A percentile compares a stretch with the other conserved stretches of the same genome.
Evolutionary conservation across 2,329 filamentous ascomycete species (phyloP).

Genomic region (Arthrobotrys iridis): DNA sequence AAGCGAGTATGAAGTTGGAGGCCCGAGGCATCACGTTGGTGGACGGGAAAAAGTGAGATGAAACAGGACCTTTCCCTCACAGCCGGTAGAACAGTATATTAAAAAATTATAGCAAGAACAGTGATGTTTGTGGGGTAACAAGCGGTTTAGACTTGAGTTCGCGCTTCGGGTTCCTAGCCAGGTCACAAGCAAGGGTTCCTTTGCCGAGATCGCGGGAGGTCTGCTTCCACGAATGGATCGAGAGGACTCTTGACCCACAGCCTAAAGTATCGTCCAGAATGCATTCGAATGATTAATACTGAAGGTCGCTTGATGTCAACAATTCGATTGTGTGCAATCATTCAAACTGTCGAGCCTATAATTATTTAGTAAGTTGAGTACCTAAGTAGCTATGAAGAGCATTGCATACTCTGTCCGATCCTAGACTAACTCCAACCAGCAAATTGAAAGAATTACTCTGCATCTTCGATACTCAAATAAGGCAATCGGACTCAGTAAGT

Average conservation of each 20-base stretch:
- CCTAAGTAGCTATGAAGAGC: too few species aligned
- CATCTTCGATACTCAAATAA: too few species aligned
- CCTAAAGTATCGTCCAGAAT: background rate
- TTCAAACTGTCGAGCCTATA: too few species aligned
- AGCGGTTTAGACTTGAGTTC: background rate
- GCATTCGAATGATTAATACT: too few species aligned
- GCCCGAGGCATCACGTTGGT: background rate
- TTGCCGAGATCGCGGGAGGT: background rate
- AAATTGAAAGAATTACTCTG: too few species aligned
- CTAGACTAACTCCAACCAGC: background rate
- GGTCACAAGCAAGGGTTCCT: background rate
- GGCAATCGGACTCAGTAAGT: too few species aligned
- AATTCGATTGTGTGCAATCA: too few species aligned
- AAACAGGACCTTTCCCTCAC: background rate
- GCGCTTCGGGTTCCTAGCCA: background rate
- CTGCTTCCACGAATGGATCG: conserved; percentile 1
- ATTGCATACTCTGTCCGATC: too few species aligned
- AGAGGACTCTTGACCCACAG: background rate
- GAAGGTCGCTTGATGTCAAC: too few species aligned
- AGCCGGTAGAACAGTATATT: background rate
- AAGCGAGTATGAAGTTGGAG: background rate
- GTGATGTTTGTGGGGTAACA: background rate
- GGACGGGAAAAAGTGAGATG: too few species aligned
- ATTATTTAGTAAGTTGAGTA: too few species aligned
- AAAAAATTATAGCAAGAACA: background rate